Evolutionary conservation across 2,329 filamentous ascomycete species (phyloP).

Genomic region (Bipolaris zeicola): DNA sequence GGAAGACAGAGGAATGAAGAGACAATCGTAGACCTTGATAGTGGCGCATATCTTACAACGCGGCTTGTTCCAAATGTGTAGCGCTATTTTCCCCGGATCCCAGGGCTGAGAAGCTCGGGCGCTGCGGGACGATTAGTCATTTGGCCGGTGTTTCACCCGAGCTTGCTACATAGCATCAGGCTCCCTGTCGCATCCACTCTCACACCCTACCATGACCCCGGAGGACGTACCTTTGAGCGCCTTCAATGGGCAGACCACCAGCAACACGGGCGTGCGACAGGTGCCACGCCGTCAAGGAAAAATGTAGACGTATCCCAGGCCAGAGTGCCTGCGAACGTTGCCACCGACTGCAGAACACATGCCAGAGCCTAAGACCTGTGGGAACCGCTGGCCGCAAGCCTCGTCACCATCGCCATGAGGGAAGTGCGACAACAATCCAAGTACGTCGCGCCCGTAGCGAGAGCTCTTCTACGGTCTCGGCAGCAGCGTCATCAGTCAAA

Average conservation of each 20-base stretch:
- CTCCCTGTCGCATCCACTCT: background rate
- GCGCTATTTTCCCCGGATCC: background rate
- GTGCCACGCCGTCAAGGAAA: constrained; percentile 14
- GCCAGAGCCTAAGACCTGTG: constrained; percentile 11
- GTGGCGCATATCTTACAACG: background rate
- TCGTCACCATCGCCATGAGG: constrained; percentile 9
- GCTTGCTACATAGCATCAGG: background rate
- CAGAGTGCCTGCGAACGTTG: constrained; percentile 14
- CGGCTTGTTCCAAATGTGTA: background rate
- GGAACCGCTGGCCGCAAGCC: constrained; percentile 13
- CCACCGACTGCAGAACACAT: constrained; percentile 8
- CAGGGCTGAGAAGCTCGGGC: background rate
- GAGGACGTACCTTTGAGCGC: constrained; percentile 1
- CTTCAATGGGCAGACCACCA: constrained; percentile 12
- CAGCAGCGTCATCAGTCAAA: background rate
- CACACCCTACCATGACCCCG: constrained; percentile 6
- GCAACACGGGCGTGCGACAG: constrained; percentile 12
- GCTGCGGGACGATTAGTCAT: background rate
- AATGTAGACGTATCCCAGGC: constrained; percentile 8
- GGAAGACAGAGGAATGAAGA: too few species aligned
- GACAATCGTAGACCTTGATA: background rate
- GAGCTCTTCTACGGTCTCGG: background rate
- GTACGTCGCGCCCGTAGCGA: constrained; percentile 1
- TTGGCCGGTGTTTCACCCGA: background rate
- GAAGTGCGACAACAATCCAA: background rate